Evolutionary conservation across 2,329 filamentous ascomycete species (phyloP).

Genomic region (Colletotrichum orchidophilum): DNA sequence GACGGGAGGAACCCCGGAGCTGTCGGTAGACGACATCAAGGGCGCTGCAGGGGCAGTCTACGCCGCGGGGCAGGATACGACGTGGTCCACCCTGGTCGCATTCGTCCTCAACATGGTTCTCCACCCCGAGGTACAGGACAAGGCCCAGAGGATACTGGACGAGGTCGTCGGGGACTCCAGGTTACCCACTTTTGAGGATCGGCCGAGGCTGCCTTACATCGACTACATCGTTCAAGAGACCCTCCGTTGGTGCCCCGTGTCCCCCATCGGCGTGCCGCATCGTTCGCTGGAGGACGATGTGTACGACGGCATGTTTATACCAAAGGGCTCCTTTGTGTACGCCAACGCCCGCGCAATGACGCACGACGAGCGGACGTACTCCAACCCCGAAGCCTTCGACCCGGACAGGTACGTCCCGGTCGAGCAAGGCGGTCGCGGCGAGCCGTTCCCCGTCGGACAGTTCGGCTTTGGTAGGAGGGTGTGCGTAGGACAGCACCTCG

Average conservation of each 20-base stretch:
- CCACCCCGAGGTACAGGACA: constrained; percentile 54
- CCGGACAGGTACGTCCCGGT: constrained; percentile 55
- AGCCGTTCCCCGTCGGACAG: constrained; percentile 56
- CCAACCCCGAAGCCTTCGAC: constrained; percentile 52
- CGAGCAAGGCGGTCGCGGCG: constrained; percentile 44
- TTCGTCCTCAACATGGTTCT: constrained; percentile 29
- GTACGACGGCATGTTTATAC: constrained; percentile 65
- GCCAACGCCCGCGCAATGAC: constrained; percentile 56
- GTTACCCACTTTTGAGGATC: constrained; percentile 57
- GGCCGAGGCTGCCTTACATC: constrained; percentile 52
- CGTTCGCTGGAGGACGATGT: constrained; percentile 57
- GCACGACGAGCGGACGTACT: constrained; percentile 50
- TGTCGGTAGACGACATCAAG: constrained; percentile 54
- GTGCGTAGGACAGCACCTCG: constrained; percentile 59
- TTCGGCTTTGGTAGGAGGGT: constrained; percentile 53
- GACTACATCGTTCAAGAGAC: constrained; percentile 59
- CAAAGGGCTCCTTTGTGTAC: constrained; percentile 56
- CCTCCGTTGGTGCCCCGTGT: constrained; percentile 55
- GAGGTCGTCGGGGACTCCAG: constrained; percentile 53
- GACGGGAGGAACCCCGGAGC: constrained; percentile 43
- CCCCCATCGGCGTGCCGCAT: constrained; percentile 63
- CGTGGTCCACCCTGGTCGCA: constrained; percentile 48
- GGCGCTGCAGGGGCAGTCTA: constrained; percentile 58
- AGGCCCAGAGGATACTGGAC: constrained; percentile 56
- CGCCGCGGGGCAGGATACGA: constrained; percentile 57